phyloP scores from a whole-genome alignment of 169 alveolate genomes.

The Prorocentrum cordatum region DNA sequence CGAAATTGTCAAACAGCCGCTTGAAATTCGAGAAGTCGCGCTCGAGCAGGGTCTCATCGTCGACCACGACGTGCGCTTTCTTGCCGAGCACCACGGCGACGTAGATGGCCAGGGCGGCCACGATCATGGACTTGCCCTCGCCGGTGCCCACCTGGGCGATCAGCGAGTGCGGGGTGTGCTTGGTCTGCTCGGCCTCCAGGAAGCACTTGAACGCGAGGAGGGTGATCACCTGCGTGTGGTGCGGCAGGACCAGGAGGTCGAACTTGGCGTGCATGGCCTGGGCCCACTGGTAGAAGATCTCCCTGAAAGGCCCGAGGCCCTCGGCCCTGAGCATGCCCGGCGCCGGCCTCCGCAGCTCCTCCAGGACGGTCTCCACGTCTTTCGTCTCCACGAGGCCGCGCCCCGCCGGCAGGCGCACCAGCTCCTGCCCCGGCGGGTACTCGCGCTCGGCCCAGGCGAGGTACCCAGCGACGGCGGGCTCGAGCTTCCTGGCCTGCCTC shows the following conservation, averaged over 20 bases:
- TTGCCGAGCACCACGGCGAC: conserved; percentile 40
- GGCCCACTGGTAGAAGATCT: not conserved
- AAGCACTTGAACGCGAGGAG: conserved; percentile 26
- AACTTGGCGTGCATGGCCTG: conserved; percentile 12
- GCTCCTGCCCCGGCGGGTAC: conserved; percentile 41
- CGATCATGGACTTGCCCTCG: conserved; percentile 66
- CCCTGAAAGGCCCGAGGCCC: not conserved
- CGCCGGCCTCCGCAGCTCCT: not conserved
- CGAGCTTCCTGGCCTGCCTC: not conserved
- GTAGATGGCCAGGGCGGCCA: conserved; percentile 43
- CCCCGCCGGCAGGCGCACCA: conserved; percentile 19
- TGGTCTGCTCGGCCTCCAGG: not conserved
- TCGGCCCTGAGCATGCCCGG: not conserved
- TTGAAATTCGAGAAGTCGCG: conserved; percentile 22
- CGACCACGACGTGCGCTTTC: conserved; percentile 56
- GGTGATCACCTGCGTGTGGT: conserved; percentile 56
- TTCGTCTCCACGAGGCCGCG: not conserved
- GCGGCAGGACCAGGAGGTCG: conserved; percentile 49
- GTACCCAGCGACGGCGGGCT: not conserved
- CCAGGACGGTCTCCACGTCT: not conserved
- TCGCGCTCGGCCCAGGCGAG: conserved; percentile 6
- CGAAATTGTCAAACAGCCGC: conserved; percentile 7
- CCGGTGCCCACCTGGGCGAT: conserved; percentile 53
- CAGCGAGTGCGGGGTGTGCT: not conserved
- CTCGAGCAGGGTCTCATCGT: conserved; percentile 54